A percentile compares a stretch with the other conserved stretches of the same genome.
phyloP scores from a whole-genome alignment of 1,284 basidiomycete genomes.

The Puccinia polysora region DNA sequence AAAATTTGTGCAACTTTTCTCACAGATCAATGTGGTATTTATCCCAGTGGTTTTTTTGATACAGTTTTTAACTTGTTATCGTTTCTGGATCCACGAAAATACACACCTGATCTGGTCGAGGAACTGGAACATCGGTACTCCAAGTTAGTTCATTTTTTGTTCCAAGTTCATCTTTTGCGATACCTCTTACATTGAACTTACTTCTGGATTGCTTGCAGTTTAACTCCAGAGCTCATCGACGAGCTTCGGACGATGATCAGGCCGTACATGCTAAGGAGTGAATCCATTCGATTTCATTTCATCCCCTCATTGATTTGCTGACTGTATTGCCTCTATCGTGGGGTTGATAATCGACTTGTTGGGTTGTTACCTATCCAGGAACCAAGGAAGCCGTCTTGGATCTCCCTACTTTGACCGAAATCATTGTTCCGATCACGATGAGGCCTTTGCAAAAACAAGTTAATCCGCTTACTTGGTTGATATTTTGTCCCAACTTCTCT shows the following conservation, averaged over 20 bases:
- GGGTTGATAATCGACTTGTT: too few species aligned
- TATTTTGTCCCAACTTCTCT: too few species aligned
- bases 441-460: slow-evolving; percentile 80
- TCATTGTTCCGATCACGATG: slow-evolving; percentile 86
- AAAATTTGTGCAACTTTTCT: not conserved
- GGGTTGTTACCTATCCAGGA: slow-evolving; percentile 11
- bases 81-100: slow-evolving; percentile 30
- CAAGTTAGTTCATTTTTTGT: slow-evolving; percentile 29
- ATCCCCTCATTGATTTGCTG: not conserved
- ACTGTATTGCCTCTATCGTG: too few species aligned
- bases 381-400: slow-evolving; percentile 43
- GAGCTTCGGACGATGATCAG: slow-evolving; percentile 39
- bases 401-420: slow-evolving; percentile 54
- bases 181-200: slow-evolving; percentile 46
- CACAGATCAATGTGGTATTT: not conserved
- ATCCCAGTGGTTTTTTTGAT: not conserved
- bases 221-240: slow-evolving; percentile 50
- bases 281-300: not conserved
- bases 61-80: slow-evolving; percentile 42
- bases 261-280: slow-evolving; percentile 44
- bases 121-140: slow-evolving; percentile 40
- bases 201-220: slow-evolving; percentile 47
- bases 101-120: slow-evolving; percentile 22
- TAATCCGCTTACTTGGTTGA: too few species aligned
- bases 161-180: slow-evolving; percentile 47